Base-by-base conservation (phyloP, 176 grass and related monocot species). In the Bolboschoenus planiculmis region DNA sequence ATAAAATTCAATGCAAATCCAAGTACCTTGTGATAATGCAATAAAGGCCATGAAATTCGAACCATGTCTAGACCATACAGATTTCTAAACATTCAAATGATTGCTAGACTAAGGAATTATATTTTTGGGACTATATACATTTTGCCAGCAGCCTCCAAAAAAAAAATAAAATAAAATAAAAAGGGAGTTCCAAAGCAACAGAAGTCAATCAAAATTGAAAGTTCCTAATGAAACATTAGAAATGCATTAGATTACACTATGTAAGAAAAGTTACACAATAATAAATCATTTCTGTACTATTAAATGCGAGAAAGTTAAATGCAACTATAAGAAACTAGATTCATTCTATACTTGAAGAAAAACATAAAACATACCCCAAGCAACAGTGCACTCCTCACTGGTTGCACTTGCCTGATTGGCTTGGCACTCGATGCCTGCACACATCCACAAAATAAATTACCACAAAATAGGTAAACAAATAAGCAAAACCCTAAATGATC, bases 361-460 rank as follows among this genome's bases (percentile, higher is more conserved):
- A n/a, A 34, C 36, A 61, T 79, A 53, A 47, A 46, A 65, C 64
- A 48, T 95, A 99, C 96, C 96, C 96, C 96, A 99, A 84, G 96
- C 96, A 50, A 99, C 92, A 20, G 96, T 99, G 89, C 96, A 99
- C 70, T 99, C 96, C 72, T 95, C 96, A 70, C 96, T 99, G 4
- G 96, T 99, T 23, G 89, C 96, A 80, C 92, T 99, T 15, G 96
- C 96, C 86, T 98, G 96, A 88, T 98, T 98, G 67, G 96, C 96
- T 80, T 99, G 96, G 86, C 96, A 99, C 86, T 99, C 96, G 48
- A 99, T 99, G 89, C 96, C 96, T 99, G 78, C 61, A 85, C 3
- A 48, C 78, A 83, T 31, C 64, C 13, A 78, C 33, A 46, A 35
- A 50, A 26, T 50, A 40, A 14, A 63, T 53, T 78, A 78, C 51